Conservation (phyloP, 2,329 filamentous ascomycete species). For the Diaporthe velutina region DNA sequence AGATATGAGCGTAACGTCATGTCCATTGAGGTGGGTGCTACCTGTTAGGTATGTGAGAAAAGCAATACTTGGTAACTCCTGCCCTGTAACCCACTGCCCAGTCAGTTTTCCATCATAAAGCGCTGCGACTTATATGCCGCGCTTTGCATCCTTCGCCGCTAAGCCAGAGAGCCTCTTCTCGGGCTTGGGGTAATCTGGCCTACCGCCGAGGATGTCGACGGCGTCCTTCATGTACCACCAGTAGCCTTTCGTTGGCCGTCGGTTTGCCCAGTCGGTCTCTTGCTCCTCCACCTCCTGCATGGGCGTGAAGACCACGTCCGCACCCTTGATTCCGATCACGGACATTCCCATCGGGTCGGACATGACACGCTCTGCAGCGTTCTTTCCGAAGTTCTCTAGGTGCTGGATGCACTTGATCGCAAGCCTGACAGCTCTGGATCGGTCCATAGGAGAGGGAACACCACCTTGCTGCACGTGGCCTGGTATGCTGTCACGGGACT, state of each 20-base stretch:
- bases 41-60: constrained; percentile 21
- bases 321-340: constrained; percentile 94
- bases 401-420: constrained; percentile 96
- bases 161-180: constrained; percentile 64
- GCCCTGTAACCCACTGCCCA: constrained; percentile 16
- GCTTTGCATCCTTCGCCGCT: constrained; percentile 72
- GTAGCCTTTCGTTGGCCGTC: constrained; percentile 85
- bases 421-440: constrained; percentile 89
- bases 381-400: constrained; percentile 81
- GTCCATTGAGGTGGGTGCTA: constrained; percentile 16
- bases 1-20: constrained; percentile 23
- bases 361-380: constrained; percentile 75
- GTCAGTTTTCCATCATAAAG: constrained; percentile 9
- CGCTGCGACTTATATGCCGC: constrained; percentile 55
- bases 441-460: constrained; percentile 94
- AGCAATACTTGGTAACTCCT: constrained; percentile 31
- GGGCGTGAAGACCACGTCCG: constrained; percentile 86
- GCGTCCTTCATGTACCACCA: constrained; percentile 86
- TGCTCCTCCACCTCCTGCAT: constrained; percentile 85
- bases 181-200: constrained; percentile 67
- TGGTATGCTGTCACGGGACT: constrained; percentile 90
- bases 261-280: constrained; percentile 93
- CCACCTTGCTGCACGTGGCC: constrained; percentile 96
- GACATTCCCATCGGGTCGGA: constrained; percentile 79
- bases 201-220: constrained; percentile 86